phyloP scores from a whole-genome alignment of 768 basidiomycete genomes.

The Tylopilus rubrobrunneus region DNA sequence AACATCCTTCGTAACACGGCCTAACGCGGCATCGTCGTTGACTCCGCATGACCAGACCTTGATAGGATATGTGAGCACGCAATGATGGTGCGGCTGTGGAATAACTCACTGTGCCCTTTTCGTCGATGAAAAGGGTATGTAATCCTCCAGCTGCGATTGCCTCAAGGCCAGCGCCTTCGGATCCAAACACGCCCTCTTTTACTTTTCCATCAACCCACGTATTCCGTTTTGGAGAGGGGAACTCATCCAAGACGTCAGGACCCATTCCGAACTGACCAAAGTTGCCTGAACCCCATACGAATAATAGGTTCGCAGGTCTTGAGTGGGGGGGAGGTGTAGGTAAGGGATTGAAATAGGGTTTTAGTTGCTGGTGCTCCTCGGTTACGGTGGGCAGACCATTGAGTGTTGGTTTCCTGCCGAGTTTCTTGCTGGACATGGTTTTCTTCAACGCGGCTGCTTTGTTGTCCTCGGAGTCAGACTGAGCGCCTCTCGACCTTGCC shows the following conservation, averaged over 20 bases:
- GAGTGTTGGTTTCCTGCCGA: conserved; percentile 29
- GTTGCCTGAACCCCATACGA: conserved; percentile 89
- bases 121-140: conserved; percentile 86
- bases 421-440: conserved; percentile 22
- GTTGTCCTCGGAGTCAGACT: conserved; percentile 43
- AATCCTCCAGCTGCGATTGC: conserved; percentile 79
- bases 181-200: conserved; percentile 64
- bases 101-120: conserved; percentile 77
- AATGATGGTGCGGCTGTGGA: neutral
- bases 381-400: conserved; percentile 29
- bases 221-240: conserved; percentile 73
- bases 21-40: conserved; percentile 87
- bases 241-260: conserved; percentile 64
- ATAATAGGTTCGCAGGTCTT: conserved; percentile 69
- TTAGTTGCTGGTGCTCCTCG: conserved; percentile 38
- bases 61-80: conserved; percentile 3
- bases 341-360: conserved; percentile 64
- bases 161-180: conserved; percentile 76
- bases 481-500: conserved; percentile 32
- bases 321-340: conserved; percentile 53
- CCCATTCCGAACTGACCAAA: conserved; percentile 97
- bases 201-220: conserved; percentile 75
- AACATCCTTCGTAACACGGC: conserved; percentile 65
- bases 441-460: conserved; percentile 26
- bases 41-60: conserved; percentile 84